These are phyloP conservation scores for Deakozyma indianensis DNA, from an alignment of 805 yeast species.

Conservation along the genomic window DNA sequence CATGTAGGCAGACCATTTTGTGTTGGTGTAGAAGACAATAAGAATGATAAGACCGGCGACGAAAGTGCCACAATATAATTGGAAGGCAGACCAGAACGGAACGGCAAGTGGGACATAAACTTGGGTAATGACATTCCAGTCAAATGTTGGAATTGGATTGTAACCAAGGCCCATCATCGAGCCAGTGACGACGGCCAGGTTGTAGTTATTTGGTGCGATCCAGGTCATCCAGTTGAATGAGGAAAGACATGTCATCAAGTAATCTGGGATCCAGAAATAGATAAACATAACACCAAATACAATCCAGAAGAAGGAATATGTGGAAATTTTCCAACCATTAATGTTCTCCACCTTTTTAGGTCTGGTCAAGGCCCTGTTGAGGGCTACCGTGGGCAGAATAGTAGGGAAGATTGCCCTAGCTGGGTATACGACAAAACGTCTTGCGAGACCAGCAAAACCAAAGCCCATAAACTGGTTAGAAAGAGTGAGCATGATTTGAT, in stretches of 20 bases:
- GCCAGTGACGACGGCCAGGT: slow-evolving; percentile 40
- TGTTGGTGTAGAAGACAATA: slow-evolving; percentile 28
- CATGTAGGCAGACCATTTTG: slow-evolving; percentile 24
- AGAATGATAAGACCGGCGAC: slow-evolving; percentile 16
- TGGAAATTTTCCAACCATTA: slow-evolving; percentile 44
- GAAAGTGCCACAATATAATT: slow-evolving; percentile 23
- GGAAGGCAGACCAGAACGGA: slow-evolving; percentile 28
- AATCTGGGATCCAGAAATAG: slow-evolving; percentile 58
- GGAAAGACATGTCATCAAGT: slow-evolving; percentile 43
- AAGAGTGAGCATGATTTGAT: slow-evolving; percentile 34
- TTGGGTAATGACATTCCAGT: slow-evolving; percentile 29
- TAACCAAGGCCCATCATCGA: slow-evolving; percentile 30
- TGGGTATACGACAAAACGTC: slow-evolving; percentile 45
- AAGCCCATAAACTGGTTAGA: slow-evolving; percentile 54
- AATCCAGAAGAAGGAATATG: slow-evolving; percentile 32
- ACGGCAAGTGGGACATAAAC: slow-evolving; percentile 17
- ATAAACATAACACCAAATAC: slow-evolving; percentile 29
- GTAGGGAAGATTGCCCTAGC: slow-evolving; percentile 53
- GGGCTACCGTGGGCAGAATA: slow-evolving; percentile 30
- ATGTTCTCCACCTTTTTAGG: slow-evolving; percentile 28
- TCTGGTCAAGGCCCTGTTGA: slow-evolving; percentile 32
- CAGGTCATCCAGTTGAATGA: slow-evolving; percentile 50
- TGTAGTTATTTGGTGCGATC: slow-evolving; percentile 37
- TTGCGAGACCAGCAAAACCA: slow-evolving; percentile 48
- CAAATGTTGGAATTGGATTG: slow-evolving; percentile 37